These are phyloP conservation scores for Mucuna pruriens DNA, from an alignment of 306 rosid genomes.

Conservation along the genomic window DNA sequence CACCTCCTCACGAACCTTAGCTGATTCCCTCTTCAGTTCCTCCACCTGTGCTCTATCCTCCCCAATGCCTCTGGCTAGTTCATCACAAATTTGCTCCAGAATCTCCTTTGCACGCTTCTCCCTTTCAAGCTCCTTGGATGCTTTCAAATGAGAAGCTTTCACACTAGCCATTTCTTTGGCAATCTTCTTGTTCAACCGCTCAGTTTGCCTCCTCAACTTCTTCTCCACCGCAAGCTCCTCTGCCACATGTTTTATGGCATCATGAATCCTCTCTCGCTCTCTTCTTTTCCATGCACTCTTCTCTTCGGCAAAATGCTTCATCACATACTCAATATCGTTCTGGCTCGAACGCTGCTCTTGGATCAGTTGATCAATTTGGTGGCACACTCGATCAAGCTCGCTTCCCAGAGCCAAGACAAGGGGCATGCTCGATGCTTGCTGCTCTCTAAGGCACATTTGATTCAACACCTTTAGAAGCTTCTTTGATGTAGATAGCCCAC, in stretches of 20 bases:
- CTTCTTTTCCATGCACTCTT: conserved; percentile 77
- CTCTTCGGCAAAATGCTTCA: conserved; percentile 72
- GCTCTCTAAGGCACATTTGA: conserved; percentile 64
- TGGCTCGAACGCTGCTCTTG: conserved; percentile 57
- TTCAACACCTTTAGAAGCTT: conserved; percentile 77
- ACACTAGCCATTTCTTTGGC: conserved; percentile 73
- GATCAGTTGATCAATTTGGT: conserved; percentile 62
- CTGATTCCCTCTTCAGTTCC: conserved; percentile 81
- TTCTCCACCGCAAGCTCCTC: conserved; percentile 83
- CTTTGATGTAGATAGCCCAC: conserved; percentile 72
- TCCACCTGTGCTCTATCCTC: conserved; percentile 85
- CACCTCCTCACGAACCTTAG: conserved; percentile 73
- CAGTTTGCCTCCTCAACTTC: conserved; percentile 79
- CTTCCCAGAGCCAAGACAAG: conserved; percentile 62
- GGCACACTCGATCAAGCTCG: conserved; percentile 72
- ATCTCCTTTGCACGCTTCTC: conserved; percentile 89
- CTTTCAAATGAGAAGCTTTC: conserved; percentile 60
- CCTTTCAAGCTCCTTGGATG: conserved; percentile 69
- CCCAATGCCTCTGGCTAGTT: conserved; percentile 77
- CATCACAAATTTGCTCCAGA: conserved; percentile 82
- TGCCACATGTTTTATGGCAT: conserved; percentile 56
- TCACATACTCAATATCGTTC: conserved; percentile 55
- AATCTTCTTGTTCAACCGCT: conserved; percentile 78
- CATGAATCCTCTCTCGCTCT: conserved; percentile 68
- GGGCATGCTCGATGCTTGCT: conserved; percentile 58